These are phyloP conservation scores for Thuidium tamariscinum DNA, from an alignment of 225 moss, liverwort and hornwort genomes.

Conservation along the genomic window DNA sequence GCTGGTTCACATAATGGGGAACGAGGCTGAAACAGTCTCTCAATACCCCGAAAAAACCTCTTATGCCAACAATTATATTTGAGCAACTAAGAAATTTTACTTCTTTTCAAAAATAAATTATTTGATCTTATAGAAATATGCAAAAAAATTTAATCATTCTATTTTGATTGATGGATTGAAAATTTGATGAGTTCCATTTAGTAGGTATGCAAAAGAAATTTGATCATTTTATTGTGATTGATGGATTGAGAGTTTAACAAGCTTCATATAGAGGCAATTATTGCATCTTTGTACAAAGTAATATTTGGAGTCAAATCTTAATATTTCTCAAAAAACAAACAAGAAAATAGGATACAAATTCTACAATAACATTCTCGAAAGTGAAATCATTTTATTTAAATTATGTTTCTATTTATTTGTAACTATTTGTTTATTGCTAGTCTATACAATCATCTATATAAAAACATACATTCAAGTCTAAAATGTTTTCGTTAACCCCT, in stretches of 20 bases:
- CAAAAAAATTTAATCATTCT: neutral
- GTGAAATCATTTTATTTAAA: too few relatives aligned
- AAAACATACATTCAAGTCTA: neutral
- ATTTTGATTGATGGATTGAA: neutral
- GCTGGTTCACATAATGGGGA: too few relatives aligned
- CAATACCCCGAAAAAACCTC: too few relatives aligned
- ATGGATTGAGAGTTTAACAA: neutral
- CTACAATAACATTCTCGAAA: too few relatives aligned
- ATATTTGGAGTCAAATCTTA: too few relatives aligned
- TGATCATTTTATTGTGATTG: neutral
- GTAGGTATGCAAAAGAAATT: too few relatives aligned
- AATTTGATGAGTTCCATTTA: neutral
- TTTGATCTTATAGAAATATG: neutral
- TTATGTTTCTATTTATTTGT: neutral
- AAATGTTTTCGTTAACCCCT: neutral
- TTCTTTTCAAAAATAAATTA: rapidly evolving
- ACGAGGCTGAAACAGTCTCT: too few relatives aligned
- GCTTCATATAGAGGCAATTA: neutral
- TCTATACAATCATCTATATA: neutral
- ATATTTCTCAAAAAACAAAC: neutral
- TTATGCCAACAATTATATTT: rapidly evolving
- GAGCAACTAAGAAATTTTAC: rapidly evolving
- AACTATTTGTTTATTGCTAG: neutral
- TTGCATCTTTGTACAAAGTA: neutral
- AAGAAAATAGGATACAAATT: too few relatives aligned